Evolutionary conservation across 495 filamentous ascomycete species (phyloP).

Genomic region (Aspergillus sparsus): DNA sequence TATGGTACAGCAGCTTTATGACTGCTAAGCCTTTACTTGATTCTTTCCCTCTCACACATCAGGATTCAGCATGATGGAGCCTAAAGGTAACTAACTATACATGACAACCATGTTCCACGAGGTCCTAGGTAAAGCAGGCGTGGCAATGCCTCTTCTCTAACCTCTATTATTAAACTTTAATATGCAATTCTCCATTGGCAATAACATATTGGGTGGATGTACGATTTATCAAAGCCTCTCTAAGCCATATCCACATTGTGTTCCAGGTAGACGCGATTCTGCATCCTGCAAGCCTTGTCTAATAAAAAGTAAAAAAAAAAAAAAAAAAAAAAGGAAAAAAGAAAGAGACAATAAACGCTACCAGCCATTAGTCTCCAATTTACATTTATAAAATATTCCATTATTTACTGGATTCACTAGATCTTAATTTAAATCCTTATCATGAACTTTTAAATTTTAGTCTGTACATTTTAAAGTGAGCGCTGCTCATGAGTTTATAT

Average conservation of each 20-base stretch:
- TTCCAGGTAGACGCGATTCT: neutral
- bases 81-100: neutral
- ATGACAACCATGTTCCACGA: constrained; percentile 17
- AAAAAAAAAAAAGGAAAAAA: no score
- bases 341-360: no score
- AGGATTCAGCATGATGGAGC: neutral
- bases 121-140: constrained; percentile 1
- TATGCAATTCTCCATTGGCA: constrained; percentile 13
- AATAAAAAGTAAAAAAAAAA: neutral
- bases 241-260: neutral
- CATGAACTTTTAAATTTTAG: no score
- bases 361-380: no score
- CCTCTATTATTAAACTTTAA: constrained; percentile 17
- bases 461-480: no score
- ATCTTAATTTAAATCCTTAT: no score
- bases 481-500: no score
- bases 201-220: constrained; percentile 4
- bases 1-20: no score
- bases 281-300: constrained; percentile 7
- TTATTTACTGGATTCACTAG: no score
- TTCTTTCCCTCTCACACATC: no score
- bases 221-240: neutral
- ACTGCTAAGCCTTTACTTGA: no score
- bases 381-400: no score
- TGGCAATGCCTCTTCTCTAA: constrained; percentile 1